Conservation (phyloP, 1,139 yeast genomes). For the Hansenula sp. region DNA sequence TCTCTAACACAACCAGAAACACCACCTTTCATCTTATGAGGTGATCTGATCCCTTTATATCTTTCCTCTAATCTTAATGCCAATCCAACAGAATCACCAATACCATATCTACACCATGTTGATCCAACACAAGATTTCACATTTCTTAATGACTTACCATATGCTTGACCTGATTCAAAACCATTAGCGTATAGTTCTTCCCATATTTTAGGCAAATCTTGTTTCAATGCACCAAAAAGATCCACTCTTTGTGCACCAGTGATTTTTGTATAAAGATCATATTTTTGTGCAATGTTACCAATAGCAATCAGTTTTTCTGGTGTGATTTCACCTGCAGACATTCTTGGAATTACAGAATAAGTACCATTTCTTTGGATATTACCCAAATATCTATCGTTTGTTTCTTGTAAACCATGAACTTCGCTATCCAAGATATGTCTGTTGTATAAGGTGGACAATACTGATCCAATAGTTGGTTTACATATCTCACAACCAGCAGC, state of each 20-base stretch:
- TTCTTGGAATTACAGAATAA: constrained; percentile 30
- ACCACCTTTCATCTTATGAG: constrained; percentile 33
- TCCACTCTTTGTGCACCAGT: constrained; percentile 33
- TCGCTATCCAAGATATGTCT: constrained; percentile 26
- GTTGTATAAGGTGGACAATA: constrained; percentile 27
- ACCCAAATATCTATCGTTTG: constrained; percentile 30
- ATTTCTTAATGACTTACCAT: constrained; percentile 30
- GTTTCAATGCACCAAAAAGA: constrained; percentile 29
- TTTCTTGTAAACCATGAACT: constrained; percentile 29
- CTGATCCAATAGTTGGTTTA: constrained; percentile 31
- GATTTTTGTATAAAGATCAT: constrained; percentile 29
- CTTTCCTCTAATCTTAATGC: constrained; percentile 31
- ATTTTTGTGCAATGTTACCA: constrained; percentile 28
- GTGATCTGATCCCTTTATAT: constrained; percentile 30
- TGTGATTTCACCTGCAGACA: constrained; percentile 31
- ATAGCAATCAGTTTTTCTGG: constrained; percentile 29
- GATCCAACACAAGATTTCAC: constrained; percentile 34
- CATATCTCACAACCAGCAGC: constrained; percentile 31
- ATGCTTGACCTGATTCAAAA: constrained; percentile 32
- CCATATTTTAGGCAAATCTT: constrained; percentile 30
- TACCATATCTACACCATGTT: constrained; percentile 33
- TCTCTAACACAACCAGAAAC: constrained; percentile 32
- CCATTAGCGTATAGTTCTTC: constrained; percentile 26
- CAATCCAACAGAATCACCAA: constrained; percentile 32
- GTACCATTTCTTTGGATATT: constrained; percentile 32